Conservation (phyloP, 176 grass and related monocot genomes). For the sorghum (Sorghum bicolor) region DNA sequence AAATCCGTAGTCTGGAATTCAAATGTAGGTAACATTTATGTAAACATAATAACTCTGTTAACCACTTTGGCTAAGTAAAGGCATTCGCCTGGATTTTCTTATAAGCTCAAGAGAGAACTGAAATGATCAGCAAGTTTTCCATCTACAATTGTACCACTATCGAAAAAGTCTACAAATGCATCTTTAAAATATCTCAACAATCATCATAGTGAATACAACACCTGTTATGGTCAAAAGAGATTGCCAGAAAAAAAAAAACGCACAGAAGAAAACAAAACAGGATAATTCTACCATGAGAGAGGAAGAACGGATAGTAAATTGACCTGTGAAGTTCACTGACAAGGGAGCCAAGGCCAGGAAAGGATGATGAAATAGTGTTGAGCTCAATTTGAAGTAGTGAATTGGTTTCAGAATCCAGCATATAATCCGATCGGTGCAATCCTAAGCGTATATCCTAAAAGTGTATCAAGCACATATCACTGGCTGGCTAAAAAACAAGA, state of each 20-base stretch:
- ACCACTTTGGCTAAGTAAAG: not conserved
- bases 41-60: not conserved
- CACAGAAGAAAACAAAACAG: not conserved
- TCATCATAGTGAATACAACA: not conserved
- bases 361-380: constrained; percentile 92
- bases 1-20: not conserved
- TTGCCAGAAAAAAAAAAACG: not conserved
- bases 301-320: constrained; percentile 17
- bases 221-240: not conserved
- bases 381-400: constrained; percentile 93
- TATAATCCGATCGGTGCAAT: constrained; percentile 97
- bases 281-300: constrained; percentile 8
- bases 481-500: not conserved
- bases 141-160: not conserved
- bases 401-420: constrained; percentile 90
- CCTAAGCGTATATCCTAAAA: constrained; percentile 90
- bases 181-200: not conserved
- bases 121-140: not conserved
- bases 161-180: not conserved
- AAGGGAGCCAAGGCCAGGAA: constrained; percentile 83
- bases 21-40: not conserved
- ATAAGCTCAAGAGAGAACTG: not conserved
- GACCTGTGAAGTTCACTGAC: constrained; percentile 92
- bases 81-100: not conserved
- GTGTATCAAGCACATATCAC: constrained; percentile 25